Base-by-base conservation (phyloP, 2,329 filamentous ascomycete genomes). In the Rachicladosporium sp. region DNA sequence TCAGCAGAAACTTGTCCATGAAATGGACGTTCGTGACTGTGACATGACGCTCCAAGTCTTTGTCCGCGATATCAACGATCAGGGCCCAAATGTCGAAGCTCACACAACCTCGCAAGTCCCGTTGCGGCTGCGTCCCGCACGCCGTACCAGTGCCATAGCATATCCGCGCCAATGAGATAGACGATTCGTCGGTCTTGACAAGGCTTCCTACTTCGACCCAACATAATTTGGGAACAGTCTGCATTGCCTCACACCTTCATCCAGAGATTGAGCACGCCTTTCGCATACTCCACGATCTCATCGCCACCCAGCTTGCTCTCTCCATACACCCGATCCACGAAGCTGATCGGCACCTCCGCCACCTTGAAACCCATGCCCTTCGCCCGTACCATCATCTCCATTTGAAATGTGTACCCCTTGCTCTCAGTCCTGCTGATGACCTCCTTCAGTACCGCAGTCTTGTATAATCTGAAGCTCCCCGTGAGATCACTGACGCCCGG, bases 391-490 rank as follows among this genome's bases (percentile, higher is more conserved):
- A 95, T 96, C 78, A 98, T 82, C 73, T 95, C 89, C 91, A 98
- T 98, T 76, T 98, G 91, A 72, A 98, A 98, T 31, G 83, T 89
- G 63, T 96, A 98, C 2, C 91, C 91, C 68, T 96, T 94, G 60
- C 85, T 91, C 71, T 95, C 82, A 6, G 87, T 95, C 64, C 75
- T 85, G 56, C 73, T 70, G 54, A 98, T 95, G 43, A 93, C 86
- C 70, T 85, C 88, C 62, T 93, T 76, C 56, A 98, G 65, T 46
- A 94, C 85, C 44, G 71, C 68, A 67, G 82, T 87, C 78, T 93
- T 96, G 65, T 98, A 98, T 61, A 98, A 64, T 47, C 91, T 71
- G 67, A 96, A 98, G 60, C 82, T 89, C 36, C 91, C 91, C 29
- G 91, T 98, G 60, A 98, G 66, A 63, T 98, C 91, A 59, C 85